These are phyloP conservation scores for Alternaria hordeiaustralica DNA, from an alignment of 2,329 filamentous ascomycete genomes.

Conservation along the genomic window DNA sequence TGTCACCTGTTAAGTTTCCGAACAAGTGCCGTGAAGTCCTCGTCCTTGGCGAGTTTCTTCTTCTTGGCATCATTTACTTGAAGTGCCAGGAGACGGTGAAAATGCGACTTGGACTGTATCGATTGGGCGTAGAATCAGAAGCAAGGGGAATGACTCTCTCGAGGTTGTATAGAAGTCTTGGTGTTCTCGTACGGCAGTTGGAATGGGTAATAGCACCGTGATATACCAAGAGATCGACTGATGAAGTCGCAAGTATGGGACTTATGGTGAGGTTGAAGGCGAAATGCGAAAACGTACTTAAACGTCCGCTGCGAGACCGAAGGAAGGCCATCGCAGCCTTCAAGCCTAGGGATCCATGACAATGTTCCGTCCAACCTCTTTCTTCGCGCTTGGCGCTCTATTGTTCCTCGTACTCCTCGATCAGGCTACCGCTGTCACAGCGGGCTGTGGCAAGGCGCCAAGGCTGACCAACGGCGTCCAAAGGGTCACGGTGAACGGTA, in stretches of 20 bases:
- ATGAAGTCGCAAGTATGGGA: background rate
- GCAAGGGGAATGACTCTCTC: background rate
- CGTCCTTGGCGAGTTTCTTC: background rate
- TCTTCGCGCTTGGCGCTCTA: constrained; percentile 13
- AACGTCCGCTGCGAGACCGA: background rate
- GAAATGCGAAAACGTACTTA: constrained; percentile 1
- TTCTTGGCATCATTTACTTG: constrained; percentile 9
- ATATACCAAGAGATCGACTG: background rate
- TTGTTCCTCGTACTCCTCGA: constrained; percentile 12
- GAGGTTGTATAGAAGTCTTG: background rate
- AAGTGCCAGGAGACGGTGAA: background rate
- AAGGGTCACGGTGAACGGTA: constrained; percentile 29
- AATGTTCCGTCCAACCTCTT: constrained; percentile 14
- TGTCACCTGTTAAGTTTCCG: background rate
- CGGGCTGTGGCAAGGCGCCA: constrained; percentile 25
- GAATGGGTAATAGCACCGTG: background rate
- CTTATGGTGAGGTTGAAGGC: background rate
- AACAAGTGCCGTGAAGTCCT: background rate
- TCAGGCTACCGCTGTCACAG: constrained; percentile 7
- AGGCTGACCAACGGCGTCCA: constrained; percentile 15
- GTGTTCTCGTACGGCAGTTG: background rate
- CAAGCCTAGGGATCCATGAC: background rate
- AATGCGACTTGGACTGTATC: background rate
- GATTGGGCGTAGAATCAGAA: background rate
- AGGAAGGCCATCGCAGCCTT: background rate